Evolutionary conservation across 2,329 filamentous ascomycete species (phyloP).

Genomic region (Parastagonospora nodorum): DNA sequence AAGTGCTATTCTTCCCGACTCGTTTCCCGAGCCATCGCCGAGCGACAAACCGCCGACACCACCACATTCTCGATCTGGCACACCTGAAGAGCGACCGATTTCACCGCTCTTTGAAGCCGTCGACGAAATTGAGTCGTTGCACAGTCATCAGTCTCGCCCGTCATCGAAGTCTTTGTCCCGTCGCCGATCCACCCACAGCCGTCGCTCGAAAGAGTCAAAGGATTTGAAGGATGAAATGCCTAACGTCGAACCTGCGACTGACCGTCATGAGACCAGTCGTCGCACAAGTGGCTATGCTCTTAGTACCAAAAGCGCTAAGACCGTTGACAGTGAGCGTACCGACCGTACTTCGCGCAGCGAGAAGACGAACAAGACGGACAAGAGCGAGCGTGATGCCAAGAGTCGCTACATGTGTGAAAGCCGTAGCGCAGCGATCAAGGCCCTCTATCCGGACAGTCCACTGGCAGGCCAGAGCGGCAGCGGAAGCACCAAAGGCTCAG

Average conservation of each 20-base stretch:
- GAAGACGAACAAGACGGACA: conserved; percentile 20
- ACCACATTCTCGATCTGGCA: conserved; percentile 30
- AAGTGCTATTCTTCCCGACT: conserved; percentile 29
- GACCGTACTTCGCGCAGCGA: conserved; percentile 22
- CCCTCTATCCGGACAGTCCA: conserved; percentile 41
- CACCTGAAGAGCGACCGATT: conserved; percentile 28
- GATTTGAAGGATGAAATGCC: conserved; percentile 23
- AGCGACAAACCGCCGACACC: conserved; percentile 27
- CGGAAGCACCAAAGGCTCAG: conserved; percentile 18
- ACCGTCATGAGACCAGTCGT: conserved; percentile 23
- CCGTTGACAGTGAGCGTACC: conserved; percentile 24
- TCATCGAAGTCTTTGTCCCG: conserved; percentile 27
- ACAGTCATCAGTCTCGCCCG: conserved; percentile 29
- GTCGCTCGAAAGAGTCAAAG: conserved; percentile 17
- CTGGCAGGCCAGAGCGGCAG: conserved; percentile 24
- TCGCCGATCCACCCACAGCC: conserved; percentile 37
- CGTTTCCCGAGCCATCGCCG: conserved; percentile 16
- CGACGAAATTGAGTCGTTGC: conserved; percentile 43
- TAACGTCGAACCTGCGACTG: conserved; percentile 19
- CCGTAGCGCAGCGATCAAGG: conserved; percentile 47
- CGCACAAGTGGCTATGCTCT: conserved; percentile 40
- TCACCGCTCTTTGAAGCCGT: conserved; percentile 42
- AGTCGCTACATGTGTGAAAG: conserved; percentile 41
- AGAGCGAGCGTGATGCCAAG: conserved; percentile 25
- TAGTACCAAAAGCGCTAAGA: conserved; percentile 26